Base-by-base conservation (phyloP, 2,329 filamentous ascomycete species). In the Didymella keratinophila region DNA sequence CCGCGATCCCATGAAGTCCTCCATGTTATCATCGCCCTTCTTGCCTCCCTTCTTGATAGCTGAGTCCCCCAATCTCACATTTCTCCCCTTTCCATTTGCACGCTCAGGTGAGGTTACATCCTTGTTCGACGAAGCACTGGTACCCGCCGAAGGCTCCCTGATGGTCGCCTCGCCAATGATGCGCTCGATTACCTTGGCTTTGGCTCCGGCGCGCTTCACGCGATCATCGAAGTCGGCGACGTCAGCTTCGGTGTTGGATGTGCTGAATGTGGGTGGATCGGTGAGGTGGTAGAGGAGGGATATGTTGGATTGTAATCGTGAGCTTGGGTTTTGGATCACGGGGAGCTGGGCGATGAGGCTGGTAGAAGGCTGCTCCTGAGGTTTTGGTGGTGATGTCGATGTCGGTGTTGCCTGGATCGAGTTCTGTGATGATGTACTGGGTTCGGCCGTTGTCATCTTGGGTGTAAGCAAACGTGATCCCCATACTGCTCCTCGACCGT, bases 161-260 rank as follows among this genome's bases (percentile, higher is more conserved):
- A n/a, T n/a, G n/a, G n/a, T 36, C 16, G 32, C 1, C 34, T 77
- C 75, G 0, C 84, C 84, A 25, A 85, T 70, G 10, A 91, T 87
- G 60, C 88, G 88, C 76, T 95, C 90, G 43, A 98, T 87, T 45
- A 99, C 85, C 78, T 94, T 96, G 1, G 86, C 86, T 75, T 97
- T 97, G 3, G 90, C 90, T 66, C 87, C 86, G 4, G 93, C 94
- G 63, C 91, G 86, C 78, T 93, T 95, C 37, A 96, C 73, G 12
- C 93, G 84, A 74, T 97, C 92, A 70, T 99, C 95, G 71, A 96
- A 93, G 70, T 97, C 93, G 49, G 90, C 89, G 21, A 99, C 93
- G 0, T 89, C 89, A 45, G 96, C 92, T 72, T 98, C 94, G 4
- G 86, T 89, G 73, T 99, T 99, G 58, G 89, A 84, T 20, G 88